Evolutionary conservation across 2,329 filamentous ascomycete species (phyloP).

Genomic region (Zalaria obscura): DNA sequence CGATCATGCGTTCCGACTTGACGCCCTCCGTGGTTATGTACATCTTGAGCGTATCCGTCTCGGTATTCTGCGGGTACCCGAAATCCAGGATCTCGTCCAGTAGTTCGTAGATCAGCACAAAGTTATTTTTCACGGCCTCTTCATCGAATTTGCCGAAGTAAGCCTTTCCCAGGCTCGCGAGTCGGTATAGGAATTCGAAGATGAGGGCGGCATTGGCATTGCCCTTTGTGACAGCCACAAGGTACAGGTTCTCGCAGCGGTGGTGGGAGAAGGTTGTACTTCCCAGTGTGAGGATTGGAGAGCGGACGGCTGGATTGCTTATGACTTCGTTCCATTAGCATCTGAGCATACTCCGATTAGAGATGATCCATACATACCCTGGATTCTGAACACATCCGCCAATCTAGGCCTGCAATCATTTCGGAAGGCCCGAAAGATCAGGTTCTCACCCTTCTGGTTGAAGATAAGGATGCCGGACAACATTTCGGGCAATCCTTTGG

Average conservation of each 20-base stretch:
- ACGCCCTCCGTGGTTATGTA: conserved; percentile 99
- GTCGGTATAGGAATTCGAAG: conserved; percentile 91
- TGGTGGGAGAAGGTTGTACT: conserved; percentile 99
- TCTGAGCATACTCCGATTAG: neutral
- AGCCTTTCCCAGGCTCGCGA: conserved; percentile 78
- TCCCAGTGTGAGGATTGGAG: conserved; percentile 89
- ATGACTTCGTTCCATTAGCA: conserved; percentile 45
- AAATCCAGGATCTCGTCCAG: conserved; percentile 98
- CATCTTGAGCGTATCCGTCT: conserved; percentile 98
- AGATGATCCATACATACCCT: conserved; percentile 23
- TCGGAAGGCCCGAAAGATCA: conserved; percentile 97
- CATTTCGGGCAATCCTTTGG: conserved; percentile 43
- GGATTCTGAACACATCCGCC: conserved; percentile 97
- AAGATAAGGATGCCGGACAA: conserved; percentile 94
- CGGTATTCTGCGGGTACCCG: conserved; percentile 96
- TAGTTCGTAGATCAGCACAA: conserved; percentile 94
- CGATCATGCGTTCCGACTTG: conserved; percentile 59
- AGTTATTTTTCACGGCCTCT: conserved; percentile 99
- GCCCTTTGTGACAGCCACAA: conserved; percentile 95
- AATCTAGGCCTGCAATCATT: conserved; percentile 96
- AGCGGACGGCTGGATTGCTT: conserved; percentile 92
- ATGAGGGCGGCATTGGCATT: conserved; percentile 97
- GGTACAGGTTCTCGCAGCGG: conserved; percentile 97
- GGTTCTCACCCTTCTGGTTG: conserved; percentile 99
- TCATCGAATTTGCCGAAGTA: conserved; percentile 99